Evolutionary conservation across 768 basidiomycete species (phyloP).

Genomic region (Serendipita sp.): DNA sequence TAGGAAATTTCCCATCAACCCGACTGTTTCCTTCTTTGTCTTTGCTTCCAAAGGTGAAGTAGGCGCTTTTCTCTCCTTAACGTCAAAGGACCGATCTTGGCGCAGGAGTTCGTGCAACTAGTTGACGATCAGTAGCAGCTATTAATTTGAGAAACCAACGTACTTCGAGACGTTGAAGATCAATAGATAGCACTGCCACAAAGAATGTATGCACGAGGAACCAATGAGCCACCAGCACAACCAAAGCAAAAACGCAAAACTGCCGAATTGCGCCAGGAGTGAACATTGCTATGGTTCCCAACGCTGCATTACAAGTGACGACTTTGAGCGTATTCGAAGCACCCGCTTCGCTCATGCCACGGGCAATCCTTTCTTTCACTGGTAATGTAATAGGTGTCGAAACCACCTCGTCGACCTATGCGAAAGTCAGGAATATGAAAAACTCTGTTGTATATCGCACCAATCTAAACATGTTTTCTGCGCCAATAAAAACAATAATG

Average conservation of each 20-base stretch:
- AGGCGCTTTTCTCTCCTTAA: neutral
- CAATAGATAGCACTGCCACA: constrained; percentile 85
- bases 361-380: constrained; percentile 82
- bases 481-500: constrained; percentile 86
- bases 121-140: constrained; percentile 7
- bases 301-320: constrained; percentile 65
- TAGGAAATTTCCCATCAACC: constrained; percentile 25
- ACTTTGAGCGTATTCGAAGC: constrained; percentile 88
- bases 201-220: constrained; percentile 95
- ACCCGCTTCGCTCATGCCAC: constrained; percentile 77
- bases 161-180: constrained; percentile 83
- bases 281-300: constrained; percentile 59
- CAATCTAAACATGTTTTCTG: constrained; percentile 94
- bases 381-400: constrained; percentile 73
- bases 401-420: constrained; percentile 67
- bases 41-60: neutral
- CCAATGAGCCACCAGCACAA: constrained; percentile 93
- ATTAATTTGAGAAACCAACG: constrained; percentile 13
- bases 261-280: constrained; percentile 59
- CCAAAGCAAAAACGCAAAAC: constrained; percentile 85
- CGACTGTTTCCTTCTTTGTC: constrained; percentile 66
- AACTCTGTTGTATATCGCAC: constrained; percentile 27
- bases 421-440: constrained; percentile 16
- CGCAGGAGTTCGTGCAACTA: constrained; percentile 75
- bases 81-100: constrained; percentile 40